Percentiles rank a stretch among this genome's conserved stretches.
Conservation (phyloP, 225 moss, liverwort and hornwort genomes). For the Sphagnum tenellum region DNA sequence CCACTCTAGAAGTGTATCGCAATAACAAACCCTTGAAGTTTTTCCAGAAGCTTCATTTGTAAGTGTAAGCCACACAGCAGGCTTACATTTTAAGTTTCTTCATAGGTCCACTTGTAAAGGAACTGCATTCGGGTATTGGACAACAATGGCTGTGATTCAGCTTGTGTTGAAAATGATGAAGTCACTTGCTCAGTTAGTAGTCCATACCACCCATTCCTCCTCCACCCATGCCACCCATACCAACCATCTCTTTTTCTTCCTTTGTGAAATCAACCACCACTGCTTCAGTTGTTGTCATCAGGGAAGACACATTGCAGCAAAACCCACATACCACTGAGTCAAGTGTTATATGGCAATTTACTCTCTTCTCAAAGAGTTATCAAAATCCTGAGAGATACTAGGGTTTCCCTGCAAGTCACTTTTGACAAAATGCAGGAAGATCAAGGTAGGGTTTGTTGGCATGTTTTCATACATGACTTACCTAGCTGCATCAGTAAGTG, state of each 20-base stretch:
- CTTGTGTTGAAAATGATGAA: neutral
- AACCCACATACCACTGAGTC: neutral
- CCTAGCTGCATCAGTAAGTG: conserved; percentile 44
- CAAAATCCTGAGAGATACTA: neutral
- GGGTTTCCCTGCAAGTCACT: neutral
- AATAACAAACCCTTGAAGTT: no score
- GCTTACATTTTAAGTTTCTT: no score
- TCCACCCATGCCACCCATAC: conserved; percentile 21
- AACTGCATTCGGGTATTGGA: no score
- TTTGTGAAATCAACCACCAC: conserved; percentile 18
- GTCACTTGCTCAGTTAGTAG: neutral
- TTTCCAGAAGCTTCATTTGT: no score
- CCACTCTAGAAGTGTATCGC: no score
- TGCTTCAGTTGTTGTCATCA: conserved; percentile 39
- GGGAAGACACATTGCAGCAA: conserved; percentile 21
- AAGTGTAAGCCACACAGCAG: no score
- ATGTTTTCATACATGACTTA: neutral
- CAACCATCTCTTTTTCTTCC: conserved; percentile 30
- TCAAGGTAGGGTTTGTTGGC: no score
- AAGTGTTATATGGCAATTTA: no score
- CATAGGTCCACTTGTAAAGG: no score
- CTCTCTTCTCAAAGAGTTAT: no score
- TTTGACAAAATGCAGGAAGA: neutral
- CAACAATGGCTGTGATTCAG: no score
- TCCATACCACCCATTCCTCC: conserved; percentile 14